Conservation (phyloP, 768 basidiomycete genomes). For the Xerocomellus chrysenteron region DNA sequence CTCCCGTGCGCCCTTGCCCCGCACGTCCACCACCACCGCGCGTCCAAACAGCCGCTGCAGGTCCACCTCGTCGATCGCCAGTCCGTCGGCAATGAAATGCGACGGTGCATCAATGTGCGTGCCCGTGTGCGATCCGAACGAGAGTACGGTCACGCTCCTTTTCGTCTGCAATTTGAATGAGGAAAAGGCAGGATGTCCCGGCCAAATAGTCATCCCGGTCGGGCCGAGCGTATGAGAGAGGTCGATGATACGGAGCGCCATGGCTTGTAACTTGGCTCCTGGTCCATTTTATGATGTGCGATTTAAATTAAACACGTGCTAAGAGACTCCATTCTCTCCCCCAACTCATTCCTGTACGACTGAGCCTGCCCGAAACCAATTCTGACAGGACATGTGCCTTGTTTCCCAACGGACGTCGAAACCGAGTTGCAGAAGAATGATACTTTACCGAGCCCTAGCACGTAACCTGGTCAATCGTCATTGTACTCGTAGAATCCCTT, state of each 20-base stretch:
- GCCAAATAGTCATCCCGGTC: slow-evolving; percentile 25
- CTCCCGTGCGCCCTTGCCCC: slow-evolving; percentile 41
- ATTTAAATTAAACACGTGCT: not conserved
- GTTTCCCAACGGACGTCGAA: too few species aligned
- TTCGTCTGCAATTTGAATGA: slow-evolving; percentile 2
- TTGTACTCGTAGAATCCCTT: slow-evolving; percentile 93
- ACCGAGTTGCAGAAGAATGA: too few species aligned
- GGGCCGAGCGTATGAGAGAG: slow-evolving; percentile 23
- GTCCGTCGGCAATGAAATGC: slow-evolving; percentile 59
- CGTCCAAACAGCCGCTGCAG: slow-evolving; percentile 51
- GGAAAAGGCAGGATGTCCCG: slow-evolving; percentile 22
- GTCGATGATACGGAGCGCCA: slow-evolving; percentile 19
- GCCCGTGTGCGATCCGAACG: slow-evolving; percentile 67
- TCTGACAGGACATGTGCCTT: not conserved
- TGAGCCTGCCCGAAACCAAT: not conserved
- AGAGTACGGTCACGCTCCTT: slow-evolving; percentile 34
- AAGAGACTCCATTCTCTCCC: not conserved
- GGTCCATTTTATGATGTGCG: not conserved
- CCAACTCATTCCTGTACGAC: too few species aligned
- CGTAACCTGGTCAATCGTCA: slow-evolving; percentile 7
- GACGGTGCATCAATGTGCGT: slow-evolving; percentile 78
- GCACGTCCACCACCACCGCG: slow-evolving; percentile 54
- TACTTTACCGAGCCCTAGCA: not conserved
- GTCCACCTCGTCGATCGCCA: slow-evolving; percentile 54
- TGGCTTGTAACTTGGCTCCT: not conserved